Evolutionary conservation across 495 filamentous ascomycete genomes (phyloP).

Genomic region (Aspergillus bridgeri): DNA sequence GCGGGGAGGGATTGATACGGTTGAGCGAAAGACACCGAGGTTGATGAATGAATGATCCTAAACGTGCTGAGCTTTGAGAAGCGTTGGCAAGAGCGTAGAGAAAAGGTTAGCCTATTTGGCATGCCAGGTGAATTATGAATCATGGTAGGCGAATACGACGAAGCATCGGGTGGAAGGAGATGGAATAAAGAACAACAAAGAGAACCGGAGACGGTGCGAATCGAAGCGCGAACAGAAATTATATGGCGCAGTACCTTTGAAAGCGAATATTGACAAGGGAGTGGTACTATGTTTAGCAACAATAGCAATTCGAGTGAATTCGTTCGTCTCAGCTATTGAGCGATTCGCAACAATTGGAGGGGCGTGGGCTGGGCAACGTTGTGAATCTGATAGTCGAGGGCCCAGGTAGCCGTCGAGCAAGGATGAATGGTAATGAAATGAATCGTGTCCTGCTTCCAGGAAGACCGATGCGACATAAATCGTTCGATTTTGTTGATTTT

Average conservation of each 20-base stretch:
- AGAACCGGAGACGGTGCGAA: constrained; percentile 8
- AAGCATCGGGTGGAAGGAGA: not conserved
- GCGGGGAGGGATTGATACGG: not conserved
- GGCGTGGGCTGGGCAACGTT: not conserved
- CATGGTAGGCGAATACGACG: constrained; percentile 10
- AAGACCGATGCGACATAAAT: not conserved
- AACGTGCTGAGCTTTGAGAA: constrained; percentile 15
- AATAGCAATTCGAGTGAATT: not conserved
- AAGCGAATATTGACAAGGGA: not conserved
- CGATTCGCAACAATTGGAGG: not conserved
- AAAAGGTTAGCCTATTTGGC: constrained; percentile 21
- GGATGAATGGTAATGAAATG: not conserved
- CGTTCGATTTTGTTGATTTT: not conserved
- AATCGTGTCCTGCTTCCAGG: not conserved
- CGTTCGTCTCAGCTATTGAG: not conserved
- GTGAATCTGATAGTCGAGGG: not conserved
- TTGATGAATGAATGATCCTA: constrained; percentile 12
- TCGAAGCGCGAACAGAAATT: constrained; percentile 8
- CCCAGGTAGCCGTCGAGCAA: not conserved
- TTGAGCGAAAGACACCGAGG: not conserved
- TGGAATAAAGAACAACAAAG: not conserved
- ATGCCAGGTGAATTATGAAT: not conserved
- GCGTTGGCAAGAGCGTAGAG: constrained; percentile 19
- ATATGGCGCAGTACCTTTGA: constrained; percentile 16
- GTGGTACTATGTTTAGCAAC: not conserved